Conservation (phyloP, 2,329 filamentous ascomycete species). For the Ceratocystis cubensis region DNA sequence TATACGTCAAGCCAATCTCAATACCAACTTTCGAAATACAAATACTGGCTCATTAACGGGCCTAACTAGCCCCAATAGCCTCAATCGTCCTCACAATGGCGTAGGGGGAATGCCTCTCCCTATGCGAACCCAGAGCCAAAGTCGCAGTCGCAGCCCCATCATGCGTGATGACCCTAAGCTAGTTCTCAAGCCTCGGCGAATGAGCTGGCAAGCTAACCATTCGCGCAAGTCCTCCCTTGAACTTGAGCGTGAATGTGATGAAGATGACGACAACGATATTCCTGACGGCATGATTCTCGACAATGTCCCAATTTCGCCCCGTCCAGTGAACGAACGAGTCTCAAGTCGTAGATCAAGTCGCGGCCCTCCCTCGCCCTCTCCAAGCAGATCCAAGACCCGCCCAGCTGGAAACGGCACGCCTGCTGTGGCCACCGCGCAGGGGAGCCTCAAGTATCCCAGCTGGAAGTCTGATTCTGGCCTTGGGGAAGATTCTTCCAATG, state of each 20-base stretch:
- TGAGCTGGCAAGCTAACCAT: conserved; percentile 58
- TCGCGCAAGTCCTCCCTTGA: conserved; percentile 56
- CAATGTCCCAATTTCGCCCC: conserved; percentile 73
- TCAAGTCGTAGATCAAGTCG: conserved; percentile 16
- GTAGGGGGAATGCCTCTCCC: conserved; percentile 17
- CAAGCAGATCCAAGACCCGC: conserved; percentile 32
- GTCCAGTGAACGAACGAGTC: conserved; percentile 42
- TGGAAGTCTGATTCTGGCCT: conserved; percentile 38
- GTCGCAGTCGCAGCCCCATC: conserved; percentile 40
- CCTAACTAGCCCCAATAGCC: conserved; percentile 13
- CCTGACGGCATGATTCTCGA: conserved; percentile 68
- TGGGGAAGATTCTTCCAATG: conserved; percentile 24
- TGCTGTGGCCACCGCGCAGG: conserved; percentile 44
- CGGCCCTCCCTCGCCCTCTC: conserved; percentile 18
- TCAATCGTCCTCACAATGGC: conserved; percentile 14
- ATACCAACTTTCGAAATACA: conserved; percentile 40
- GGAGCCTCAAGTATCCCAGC: conserved; percentile 45
- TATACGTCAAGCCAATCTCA: conserved; percentile 34
- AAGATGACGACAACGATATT: conserved; percentile 63
- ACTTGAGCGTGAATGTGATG: conserved; percentile 62
- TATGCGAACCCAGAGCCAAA: conserved; percentile 21
- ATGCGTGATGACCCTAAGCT: conserved; percentile 34
- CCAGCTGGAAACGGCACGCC: conserved; percentile 54
- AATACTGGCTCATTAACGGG: conserved; percentile 32
- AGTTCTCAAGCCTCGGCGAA: conserved; percentile 37